These are phyloP conservation scores for Aspergillus sergii DNA, from an alignment of 2,329 filamentous ascomycete genomes.

Conservation along the genomic window DNA sequence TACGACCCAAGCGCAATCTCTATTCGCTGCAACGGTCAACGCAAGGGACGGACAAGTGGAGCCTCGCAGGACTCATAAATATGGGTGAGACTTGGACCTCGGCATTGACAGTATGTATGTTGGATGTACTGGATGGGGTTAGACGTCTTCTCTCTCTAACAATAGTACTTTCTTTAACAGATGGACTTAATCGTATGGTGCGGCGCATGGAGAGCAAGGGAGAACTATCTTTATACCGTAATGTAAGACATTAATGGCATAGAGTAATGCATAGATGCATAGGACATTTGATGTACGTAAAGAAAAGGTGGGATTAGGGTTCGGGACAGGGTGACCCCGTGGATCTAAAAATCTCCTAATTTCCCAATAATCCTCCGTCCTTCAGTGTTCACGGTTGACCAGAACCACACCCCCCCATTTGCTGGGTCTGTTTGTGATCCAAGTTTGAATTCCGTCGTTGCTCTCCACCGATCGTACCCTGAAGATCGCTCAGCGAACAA, in stretches of 20 bases:
- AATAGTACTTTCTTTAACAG: neutral
- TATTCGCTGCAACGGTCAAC: neutral
- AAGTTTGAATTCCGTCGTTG: neutral
- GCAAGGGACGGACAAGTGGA: neutral
- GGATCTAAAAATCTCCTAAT: neutral
- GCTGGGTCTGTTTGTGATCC: neutral
- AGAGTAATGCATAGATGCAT: too few relatives aligned
- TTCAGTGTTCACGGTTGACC: too few relatives aligned
- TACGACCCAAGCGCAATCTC: too few relatives aligned
- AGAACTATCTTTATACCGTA: neutral
- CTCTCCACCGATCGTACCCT: slow-evolving; percentile 3
- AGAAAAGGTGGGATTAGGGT: neutral
- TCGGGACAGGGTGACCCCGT: neutral
- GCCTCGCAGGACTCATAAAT: neutral
- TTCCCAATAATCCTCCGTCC: neutral
- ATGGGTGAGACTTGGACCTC: neutral
- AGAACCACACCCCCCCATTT: neutral
- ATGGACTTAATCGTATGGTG: neutral
- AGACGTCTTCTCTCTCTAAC: neutral
- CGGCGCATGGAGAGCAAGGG: neutral
- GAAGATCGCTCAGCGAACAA: neutral
- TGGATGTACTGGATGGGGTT: neutral
- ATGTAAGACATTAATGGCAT: neutral
- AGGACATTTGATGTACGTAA: too few relatives aligned
- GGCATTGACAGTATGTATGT: neutral